A percentile compares a stretch with the other conserved stretches of the same genome.
These are phyloP conservation scores for Pseudogymnoascus sp. DNA, from an alignment of 2,329 filamentous ascomycete genomes.

Conservation along the genomic window DNA sequence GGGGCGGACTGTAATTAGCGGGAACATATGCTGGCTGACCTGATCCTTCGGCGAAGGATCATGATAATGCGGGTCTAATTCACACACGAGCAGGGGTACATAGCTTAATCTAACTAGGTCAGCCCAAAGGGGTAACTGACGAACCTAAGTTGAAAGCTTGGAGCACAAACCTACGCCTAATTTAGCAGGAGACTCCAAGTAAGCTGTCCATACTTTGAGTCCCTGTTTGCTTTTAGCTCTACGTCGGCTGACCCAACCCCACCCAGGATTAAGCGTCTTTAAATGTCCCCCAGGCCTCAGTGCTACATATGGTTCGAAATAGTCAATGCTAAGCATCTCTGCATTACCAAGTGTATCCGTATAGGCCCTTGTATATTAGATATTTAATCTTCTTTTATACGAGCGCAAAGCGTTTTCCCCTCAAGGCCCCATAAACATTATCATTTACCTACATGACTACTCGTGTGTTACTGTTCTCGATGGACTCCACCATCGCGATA, in stretches of 20 bases:
- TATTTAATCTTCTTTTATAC: neutral
- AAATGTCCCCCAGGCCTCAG: neutral
- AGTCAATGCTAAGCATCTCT: too few relatives aligned
- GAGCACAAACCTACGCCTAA: neutral
- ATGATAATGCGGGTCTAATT: neutral
- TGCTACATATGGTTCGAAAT: neutral
- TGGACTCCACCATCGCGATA: too few relatives aligned
- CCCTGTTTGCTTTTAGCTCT: neutral
- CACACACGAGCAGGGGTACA: neutral
- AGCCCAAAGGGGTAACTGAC: neutral
- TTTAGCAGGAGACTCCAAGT: neutral
- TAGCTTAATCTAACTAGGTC: neutral
- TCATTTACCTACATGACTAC: neutral
- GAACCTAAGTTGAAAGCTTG: neutral
- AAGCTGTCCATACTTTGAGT: neutral
- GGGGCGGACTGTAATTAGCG: too few relatives aligned
- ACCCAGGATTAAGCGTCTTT: neutral
- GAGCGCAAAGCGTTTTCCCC: neutral
- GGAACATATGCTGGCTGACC: too few relatives aligned
- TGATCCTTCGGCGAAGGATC: neutral
- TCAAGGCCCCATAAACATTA: neutral
- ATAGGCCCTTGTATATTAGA: too few relatives aligned
- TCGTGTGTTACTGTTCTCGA: neutral
- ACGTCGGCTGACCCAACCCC: neutral
- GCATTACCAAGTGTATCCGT: too few relatives aligned